Evolutionary conservation across 345 rosid species (phyloP).

Genomic region (Lenwebbia sp.): DNA sequence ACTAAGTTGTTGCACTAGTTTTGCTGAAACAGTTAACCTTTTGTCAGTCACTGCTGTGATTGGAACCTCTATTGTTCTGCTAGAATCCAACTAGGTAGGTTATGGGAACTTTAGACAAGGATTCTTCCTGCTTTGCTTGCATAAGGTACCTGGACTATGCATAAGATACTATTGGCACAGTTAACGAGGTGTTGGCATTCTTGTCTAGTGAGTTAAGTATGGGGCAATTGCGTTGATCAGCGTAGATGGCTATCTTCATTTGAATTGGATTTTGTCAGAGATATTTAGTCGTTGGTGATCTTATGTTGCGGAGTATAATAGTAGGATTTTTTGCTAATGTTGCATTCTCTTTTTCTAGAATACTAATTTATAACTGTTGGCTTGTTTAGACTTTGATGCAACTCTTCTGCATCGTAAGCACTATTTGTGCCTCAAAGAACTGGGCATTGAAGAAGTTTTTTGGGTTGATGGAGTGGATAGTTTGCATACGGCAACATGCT

Average conservation of each 20-base stretch:
- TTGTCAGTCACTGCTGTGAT: not conserved
- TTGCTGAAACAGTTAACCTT: not conserved
- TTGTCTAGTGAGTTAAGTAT: not conserved
- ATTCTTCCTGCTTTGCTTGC: not conserved
- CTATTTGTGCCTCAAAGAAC: constrained; percentile 55
- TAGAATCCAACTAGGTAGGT: not conserved
- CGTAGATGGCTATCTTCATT: not conserved
- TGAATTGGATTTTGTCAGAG: not conserved
- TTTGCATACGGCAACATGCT: constrained; percentile 38
- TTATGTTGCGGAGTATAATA: not conserved
- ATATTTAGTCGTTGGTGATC: not conserved
- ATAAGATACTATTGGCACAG: not conserved
- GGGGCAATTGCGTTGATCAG: not conserved
- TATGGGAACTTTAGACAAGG: not conserved
- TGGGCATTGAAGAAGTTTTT: constrained; percentile 43
- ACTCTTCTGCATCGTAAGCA: constrained; percentile 16
- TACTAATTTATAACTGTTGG: not conserved
- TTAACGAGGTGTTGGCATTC: not conserved
- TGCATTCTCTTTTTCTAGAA: not conserved
- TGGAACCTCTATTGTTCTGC: not conserved
- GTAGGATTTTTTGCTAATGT: not conserved
- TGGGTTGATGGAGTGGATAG: constrained; percentile 76
- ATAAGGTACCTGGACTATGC: not conserved
- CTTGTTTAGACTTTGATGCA: constrained; percentile 44
- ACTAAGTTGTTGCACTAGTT: not conserved